These are phyloP conservation scores for Carex arenaria DNA, from an alignment of 202 grass and related monocot genomes.

Conservation along the genomic window DNA sequence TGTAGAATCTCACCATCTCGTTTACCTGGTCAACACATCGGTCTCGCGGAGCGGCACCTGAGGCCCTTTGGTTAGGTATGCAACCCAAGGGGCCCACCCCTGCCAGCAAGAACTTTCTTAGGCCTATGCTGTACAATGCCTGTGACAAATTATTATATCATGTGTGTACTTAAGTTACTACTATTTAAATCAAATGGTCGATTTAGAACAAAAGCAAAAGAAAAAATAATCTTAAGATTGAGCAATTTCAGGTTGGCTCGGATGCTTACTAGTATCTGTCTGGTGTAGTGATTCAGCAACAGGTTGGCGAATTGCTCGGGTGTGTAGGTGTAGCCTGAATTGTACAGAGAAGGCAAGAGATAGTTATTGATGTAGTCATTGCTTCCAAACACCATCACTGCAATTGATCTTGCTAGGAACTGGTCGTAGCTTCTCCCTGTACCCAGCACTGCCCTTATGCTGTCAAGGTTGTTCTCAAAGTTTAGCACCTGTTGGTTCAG, in stretches of 20 bases:
- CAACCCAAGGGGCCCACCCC: slow-evolving; percentile 42
- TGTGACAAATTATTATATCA: neutral
- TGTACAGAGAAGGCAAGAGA: slow-evolving; percentile 33
- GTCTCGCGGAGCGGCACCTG: neutral
- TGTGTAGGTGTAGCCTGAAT: slow-evolving; percentile 22
- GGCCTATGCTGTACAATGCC: slow-evolving; percentile 26
- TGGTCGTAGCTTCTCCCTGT: neutral
- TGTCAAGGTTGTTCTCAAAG: slow-evolving; percentile 35
- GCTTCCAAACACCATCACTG: slow-evolving; percentile 41
- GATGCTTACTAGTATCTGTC: slow-evolving; percentile 34
- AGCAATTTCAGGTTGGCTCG: neutral
- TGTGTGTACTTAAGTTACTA: neutral
- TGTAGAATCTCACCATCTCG: slow-evolving; percentile 32
- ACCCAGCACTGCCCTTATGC: slow-evolving; percentile 4
- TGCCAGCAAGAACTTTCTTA: slow-evolving; percentile 37
- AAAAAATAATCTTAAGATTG: neutral
- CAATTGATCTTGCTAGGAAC: slow-evolving; percentile 29
- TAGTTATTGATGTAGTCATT: slow-evolving; percentile 51
- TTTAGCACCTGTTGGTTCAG: slow-evolving; percentile 36
- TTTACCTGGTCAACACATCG: slow-evolving; percentile 33
- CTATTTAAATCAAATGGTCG: neutral
- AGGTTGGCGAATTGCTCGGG: slow-evolving; percentile 23
- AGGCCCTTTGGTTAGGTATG: slow-evolving; percentile 32
- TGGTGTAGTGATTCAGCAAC: slow-evolving; percentile 34
- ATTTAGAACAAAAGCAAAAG: neutral